Percentiles rank a stretch among this genome's conserved stretches.
Evolutionary conservation across 75 land plant species (phyloP).

Genomic region (Cryptomeria japonica): DNA sequence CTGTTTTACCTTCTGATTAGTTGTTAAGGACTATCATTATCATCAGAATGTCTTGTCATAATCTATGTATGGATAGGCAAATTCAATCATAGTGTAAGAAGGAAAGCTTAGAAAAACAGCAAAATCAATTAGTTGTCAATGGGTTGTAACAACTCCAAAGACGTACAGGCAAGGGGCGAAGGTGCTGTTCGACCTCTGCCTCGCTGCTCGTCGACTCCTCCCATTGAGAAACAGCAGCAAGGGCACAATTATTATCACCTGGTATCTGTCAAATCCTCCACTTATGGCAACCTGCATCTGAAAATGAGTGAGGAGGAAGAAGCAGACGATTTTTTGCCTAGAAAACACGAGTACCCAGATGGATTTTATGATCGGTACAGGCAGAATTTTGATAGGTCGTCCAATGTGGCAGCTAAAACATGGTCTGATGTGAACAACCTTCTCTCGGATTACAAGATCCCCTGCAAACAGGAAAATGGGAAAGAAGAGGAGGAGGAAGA

Average conservation of each 20-base stretch:
- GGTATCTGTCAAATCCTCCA: neutral
- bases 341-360: conserved; percentile 10
- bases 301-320: conserved; percentile 8
- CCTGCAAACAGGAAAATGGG: neutral
- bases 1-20: neutral
- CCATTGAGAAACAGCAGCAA: neutral
- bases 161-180: neutral
- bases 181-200: neutral
- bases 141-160: conserved; percentile 11
- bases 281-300: neutral
- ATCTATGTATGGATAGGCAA: neutral
- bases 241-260: neutral
- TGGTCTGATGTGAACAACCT: conserved; percentile 2
- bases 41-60: neutral
- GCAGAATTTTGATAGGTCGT: neutral
- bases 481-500: neutral
- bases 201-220: conserved; percentile 1
- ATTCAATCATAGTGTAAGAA: neutral
- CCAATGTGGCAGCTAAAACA: conserved; percentile 6
- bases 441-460: neutral
- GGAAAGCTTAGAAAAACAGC: neutral
- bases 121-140: neutral
- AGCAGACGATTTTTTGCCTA: neutral
- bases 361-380: conserved; percentile 5
- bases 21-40: neutral